A percentile compares a stretch with the other conserved stretches of the same genome.
Conservation (phyloP, 345 rosid species). For the Citrus reticulata region DNA sequence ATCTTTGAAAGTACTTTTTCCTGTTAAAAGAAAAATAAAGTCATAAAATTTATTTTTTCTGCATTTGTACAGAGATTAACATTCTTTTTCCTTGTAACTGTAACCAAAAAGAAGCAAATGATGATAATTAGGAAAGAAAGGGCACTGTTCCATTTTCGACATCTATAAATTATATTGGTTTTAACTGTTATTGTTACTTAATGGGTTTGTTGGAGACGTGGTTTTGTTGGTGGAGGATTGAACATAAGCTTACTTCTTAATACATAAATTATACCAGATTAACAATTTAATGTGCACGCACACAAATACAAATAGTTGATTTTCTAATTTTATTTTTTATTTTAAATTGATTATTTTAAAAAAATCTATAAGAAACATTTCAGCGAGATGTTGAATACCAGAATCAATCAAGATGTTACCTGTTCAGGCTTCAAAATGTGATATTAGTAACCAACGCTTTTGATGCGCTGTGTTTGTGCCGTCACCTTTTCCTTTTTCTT, state of each 20-base stretch:
- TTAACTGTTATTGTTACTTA: neutral
- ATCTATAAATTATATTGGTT: too few species aligned
- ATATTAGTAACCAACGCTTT: neutral
- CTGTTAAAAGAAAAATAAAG: too few species aligned
- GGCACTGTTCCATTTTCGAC: neutral
- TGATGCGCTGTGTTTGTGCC: neutral
- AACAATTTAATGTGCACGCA: too few species aligned
- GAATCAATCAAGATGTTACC: neutral
- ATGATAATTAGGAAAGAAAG: neutral
- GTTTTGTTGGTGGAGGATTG: neutral
- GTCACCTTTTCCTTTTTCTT: neutral
- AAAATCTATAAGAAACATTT: neutral
- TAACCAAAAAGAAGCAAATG: too few species aligned
- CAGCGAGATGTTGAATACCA: neutral
- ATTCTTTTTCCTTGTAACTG: too few species aligned
- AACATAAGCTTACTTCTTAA: neutral
- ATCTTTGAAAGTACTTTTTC: neutral
- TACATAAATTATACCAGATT: neutral
- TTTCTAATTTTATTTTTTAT: neutral
- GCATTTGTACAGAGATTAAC: too few species aligned
- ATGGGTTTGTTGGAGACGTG: neutral
- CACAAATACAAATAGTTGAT: too few species aligned
- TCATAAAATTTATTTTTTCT: neutral
- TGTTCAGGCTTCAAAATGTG: neutral
- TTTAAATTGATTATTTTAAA: neutral